Evolutionary conservation across 148 eudicot genomes (phyloP).

Genomic region (Rhododendron ferrugineum): DNA sequence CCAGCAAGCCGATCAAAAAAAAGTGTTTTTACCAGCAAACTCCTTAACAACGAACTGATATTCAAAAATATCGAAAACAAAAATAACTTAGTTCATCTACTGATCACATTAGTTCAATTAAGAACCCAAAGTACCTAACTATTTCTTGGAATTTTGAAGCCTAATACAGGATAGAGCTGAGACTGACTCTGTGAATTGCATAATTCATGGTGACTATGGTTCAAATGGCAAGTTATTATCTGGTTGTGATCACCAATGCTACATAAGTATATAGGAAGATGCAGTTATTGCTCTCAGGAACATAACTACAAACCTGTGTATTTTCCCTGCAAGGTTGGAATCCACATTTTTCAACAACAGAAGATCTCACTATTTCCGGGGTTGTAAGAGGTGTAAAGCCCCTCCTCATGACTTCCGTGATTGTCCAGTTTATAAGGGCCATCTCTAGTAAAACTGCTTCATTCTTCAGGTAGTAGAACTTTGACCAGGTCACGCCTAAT

Average conservation of each 20-base stretch:
- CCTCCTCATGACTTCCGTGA: slow-evolving; percentile 64
- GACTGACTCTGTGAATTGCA: not conserved
- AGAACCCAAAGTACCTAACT: not conserved
- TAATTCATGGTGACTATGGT: not conserved
- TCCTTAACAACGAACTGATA: too few species aligned
- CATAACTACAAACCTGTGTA: slow-evolving; percentile 40
- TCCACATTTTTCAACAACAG: slow-evolving; percentile 91
- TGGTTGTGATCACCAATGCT: too few species aligned
- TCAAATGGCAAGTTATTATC: not conserved
- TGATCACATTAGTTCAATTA: not conserved
- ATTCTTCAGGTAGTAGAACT: slow-evolving; percentile 86
- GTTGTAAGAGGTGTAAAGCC: slow-evolving; percentile 83
- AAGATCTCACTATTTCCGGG: slow-evolving; percentile 79
- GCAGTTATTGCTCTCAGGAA: not conserved
- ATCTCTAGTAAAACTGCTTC: slow-evolving; percentile 88
- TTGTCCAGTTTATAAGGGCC: slow-evolving; percentile 81
- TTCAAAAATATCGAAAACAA: not conserved
- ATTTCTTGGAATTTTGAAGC: not conserved
- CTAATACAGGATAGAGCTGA: not conserved
- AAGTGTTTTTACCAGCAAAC: too few species aligned
- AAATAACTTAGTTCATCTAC: not conserved
- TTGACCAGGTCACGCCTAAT: slow-evolving; percentile 22
- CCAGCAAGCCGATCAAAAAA: too few species aligned
- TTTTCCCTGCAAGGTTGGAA: slow-evolving; percentile 91
- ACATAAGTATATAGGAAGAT: not conserved